Evolutionary conservation across 139 green algal species (phyloP).

Genomic region (Coccomyxa sp.): DNA sequence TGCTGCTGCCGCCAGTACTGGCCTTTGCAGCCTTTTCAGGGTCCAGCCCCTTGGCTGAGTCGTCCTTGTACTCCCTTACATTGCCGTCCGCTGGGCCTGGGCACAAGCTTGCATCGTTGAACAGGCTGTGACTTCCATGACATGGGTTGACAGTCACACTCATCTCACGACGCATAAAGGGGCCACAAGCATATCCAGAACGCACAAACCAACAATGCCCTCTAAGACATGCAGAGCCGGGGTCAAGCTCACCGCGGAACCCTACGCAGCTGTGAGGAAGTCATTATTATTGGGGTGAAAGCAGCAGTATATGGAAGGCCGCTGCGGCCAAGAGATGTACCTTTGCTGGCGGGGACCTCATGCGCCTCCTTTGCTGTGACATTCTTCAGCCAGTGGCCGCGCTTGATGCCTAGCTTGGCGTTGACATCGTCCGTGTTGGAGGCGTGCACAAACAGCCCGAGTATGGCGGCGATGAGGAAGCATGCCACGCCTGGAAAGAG

Average conservation of each 20-base stretch:
- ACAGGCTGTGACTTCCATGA: too few relatives aligned
- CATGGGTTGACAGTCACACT: not conserved
- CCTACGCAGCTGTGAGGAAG: not conserved
- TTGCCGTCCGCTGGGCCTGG: too few relatives aligned
- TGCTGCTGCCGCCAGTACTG: not conserved
- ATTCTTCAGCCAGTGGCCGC: not conserved
- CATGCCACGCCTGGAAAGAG: conserved; percentile 34
- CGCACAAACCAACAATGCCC: too few relatives aligned
- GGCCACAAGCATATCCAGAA: too few relatives aligned
- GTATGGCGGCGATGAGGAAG: conserved; percentile 14
- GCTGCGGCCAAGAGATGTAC: not conserved
- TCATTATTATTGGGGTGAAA: not conserved
- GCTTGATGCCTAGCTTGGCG: conserved; percentile 11
- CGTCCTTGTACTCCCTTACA: not conserved
- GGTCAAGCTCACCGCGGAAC: too few relatives aligned
- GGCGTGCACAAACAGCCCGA: conserved; percentile 11
- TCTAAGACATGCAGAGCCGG: too few relatives aligned
- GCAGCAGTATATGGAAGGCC: not conserved
- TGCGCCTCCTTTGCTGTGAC: not conserved
- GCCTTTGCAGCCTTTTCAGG: not conserved
- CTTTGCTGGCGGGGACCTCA: not conserved
- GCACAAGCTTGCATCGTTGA: too few relatives aligned
- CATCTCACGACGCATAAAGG: not conserved
- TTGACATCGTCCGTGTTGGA: conserved; percentile 15
- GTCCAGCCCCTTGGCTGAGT: not conserved